Conservation (phyloP, 306 rosid genomes). For the Hylodesmum podocarpum region DNA sequence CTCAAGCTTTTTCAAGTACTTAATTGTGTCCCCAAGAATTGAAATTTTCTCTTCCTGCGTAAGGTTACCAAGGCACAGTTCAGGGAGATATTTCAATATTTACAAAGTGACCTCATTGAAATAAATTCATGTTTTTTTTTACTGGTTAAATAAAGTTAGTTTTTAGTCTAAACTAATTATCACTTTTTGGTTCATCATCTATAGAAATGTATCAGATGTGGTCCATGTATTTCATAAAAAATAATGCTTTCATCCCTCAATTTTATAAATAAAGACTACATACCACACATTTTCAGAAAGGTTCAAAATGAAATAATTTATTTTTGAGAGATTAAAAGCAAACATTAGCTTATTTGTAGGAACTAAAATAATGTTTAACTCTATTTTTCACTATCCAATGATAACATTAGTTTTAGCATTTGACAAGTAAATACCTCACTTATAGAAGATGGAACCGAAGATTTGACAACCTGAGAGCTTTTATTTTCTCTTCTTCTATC, state of each 20-base stretch:
- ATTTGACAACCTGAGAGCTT: conserved; percentile 51
- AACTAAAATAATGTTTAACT: not conserved
- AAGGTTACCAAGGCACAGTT: not conserved
- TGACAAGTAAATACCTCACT: conserved; percentile 50
- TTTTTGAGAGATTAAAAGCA: no score
- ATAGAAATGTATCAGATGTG: not conserved
- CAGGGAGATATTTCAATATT: not conserved
- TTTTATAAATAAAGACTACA: no score
- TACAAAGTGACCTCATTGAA: conserved; percentile 4
- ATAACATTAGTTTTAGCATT: not conserved
- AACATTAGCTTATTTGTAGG: no score
- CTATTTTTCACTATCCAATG: not conserved
- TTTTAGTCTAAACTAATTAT: no score
- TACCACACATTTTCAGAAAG: no score
- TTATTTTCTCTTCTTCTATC: conserved; percentile 45
- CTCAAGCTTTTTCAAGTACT: conserved; percentile 74
- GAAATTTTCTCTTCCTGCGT: conserved; percentile 62
- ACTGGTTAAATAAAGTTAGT: not conserved
- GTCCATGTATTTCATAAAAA: not conserved
- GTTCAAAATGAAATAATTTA: no score
- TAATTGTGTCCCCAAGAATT: conserved; percentile 61
- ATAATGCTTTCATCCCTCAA: not conserved
- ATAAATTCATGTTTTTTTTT: no score
- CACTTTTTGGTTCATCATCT: not conserved
- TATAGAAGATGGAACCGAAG: conserved; percentile 58